A percentile compares a stretch with the other conserved stretches of the same genome.
phyloP scores from a whole-genome alignment of 2,329 filamentous ascomycete genomes.

The Teratosphaeria viscida region DNA sequence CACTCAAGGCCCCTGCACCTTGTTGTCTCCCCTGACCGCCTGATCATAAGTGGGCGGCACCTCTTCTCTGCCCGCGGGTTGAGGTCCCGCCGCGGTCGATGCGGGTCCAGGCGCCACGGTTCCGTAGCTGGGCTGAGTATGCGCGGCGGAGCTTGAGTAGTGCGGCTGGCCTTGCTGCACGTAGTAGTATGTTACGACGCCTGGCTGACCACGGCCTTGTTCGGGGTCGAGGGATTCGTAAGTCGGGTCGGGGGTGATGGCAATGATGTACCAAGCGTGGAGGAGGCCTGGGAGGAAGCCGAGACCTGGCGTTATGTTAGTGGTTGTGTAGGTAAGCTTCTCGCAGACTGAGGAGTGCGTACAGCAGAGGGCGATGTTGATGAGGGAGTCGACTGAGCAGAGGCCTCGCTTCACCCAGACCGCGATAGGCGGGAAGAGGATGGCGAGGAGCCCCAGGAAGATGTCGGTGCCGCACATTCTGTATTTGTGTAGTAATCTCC shows the following conservation, averaged over 20 bases:
- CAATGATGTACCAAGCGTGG: constrained; percentile 97
- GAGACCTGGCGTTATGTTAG: constrained; percentile 16
- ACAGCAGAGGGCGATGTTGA: constrained; percentile 82
- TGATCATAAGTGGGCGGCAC: constrained; percentile 81
- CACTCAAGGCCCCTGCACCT: constrained; percentile 54
- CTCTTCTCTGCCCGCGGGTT: constrained; percentile 27
- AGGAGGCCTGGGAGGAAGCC: constrained; percentile 67
- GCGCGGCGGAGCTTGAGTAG: constrained; percentile 30
- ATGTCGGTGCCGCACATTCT: constrained; percentile 50
- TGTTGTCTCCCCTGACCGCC: constrained; percentile 72
- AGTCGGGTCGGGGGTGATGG: constrained; percentile 66
- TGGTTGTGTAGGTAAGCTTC: not conserved
- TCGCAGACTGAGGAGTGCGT: constrained; percentile 4
- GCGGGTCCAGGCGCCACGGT: constrained; percentile 23
- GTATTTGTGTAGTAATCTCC: not conserved
- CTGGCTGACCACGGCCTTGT: constrained; percentile 28
- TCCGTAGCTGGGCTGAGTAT: constrained; percentile 31
- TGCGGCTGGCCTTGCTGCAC: constrained; percentile 31
- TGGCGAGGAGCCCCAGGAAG: constrained; percentile 49
- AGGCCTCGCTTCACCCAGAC: constrained; percentile 93
- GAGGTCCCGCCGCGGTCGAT: constrained; percentile 30
- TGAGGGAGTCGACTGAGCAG: constrained; percentile 83
- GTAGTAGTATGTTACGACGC: constrained; percentile 67
- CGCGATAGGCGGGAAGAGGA: constrained; percentile 48
- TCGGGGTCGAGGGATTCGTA: constrained; percentile 50